Conservation (phyloP, 129 eudicot genomes). For the Chrysanthemum makinoi region DNA sequence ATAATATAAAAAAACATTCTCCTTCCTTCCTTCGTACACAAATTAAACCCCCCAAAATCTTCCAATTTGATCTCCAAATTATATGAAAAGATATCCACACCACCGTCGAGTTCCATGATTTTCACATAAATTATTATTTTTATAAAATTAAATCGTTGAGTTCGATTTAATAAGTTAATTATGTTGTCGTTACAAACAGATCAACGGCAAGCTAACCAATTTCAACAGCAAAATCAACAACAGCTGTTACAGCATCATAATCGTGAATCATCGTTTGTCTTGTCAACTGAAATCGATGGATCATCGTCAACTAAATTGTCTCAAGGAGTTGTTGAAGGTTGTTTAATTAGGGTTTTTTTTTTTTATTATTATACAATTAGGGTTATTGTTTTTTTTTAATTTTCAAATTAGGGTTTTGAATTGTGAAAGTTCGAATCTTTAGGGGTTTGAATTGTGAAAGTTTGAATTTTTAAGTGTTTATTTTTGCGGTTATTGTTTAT, state of each 20-base stretch:
- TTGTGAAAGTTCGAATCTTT: not conserved
- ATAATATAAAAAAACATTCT: slow-evolving; percentile 3
- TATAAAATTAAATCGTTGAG: slow-evolving; percentile 16
- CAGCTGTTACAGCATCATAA: slow-evolving; percentile 47
- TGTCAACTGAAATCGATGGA: slow-evolving; percentile 35
- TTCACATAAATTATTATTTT: not conserved
- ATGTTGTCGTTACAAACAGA: slow-evolving; percentile 82
- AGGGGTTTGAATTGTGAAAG: slow-evolving; percentile 29
- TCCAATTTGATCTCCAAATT: slow-evolving; percentile 9
- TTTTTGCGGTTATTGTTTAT: no score
- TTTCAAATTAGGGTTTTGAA: not conserved
- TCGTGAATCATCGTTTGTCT: slow-evolving; percentile 50
- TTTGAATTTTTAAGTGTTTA: not conserved
- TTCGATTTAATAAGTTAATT: slow-evolving; percentile 4
- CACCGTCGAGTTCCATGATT: slow-evolving; percentile 45
- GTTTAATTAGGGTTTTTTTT: slow-evolving; percentile 25
- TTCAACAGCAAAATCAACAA: slow-evolving; percentile 37
- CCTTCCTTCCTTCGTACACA: slow-evolving; percentile 17
- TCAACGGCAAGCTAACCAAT: slow-evolving; percentile 58
- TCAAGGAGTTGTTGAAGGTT: slow-evolving; percentile 60
- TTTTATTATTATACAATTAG: not conserved
- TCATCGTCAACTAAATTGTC: slow-evolving; percentile 30
- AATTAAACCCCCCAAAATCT: slow-evolving; percentile 19
- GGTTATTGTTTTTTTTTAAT: slow-evolving; percentile 2
- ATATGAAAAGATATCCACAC: slow-evolving; percentile 32